Evolutionary conservation across 176 grass and related monocot genomes (phyloP).

Genomic region (Lolium perenne): DNA sequence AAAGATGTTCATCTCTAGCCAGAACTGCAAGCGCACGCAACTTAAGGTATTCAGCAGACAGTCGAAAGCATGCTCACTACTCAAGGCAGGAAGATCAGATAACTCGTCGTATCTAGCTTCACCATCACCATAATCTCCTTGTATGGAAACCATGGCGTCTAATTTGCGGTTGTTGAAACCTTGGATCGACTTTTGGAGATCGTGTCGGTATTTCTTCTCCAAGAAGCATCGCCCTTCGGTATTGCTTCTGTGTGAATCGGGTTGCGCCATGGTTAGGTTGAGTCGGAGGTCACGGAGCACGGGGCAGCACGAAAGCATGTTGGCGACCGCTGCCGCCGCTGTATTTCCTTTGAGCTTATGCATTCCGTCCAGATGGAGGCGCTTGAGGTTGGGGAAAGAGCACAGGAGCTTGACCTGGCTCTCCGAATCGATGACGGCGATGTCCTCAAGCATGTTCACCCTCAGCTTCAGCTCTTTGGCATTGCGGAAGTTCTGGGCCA

Average conservation of each 20-base stretch:
- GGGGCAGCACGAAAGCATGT: not conserved
- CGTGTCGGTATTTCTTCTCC: not conserved
- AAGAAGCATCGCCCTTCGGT: not conserved
- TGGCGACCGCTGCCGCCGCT: not conserved
- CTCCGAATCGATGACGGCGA: not conserved
- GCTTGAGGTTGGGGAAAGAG: not conserved
- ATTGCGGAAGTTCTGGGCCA: not conserved
- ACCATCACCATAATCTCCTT: not conserved
- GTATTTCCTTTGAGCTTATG: not conserved
- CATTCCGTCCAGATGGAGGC: not conserved
- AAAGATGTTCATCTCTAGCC: not conserved
- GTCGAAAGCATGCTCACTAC: not conserved
- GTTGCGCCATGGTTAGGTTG: not conserved
- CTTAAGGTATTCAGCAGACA: not conserved
- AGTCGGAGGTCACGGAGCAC: not conserved
- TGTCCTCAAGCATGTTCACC: not conserved
- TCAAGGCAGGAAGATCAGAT: not conserved
- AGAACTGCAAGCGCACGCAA: not conserved
- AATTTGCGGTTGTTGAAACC: not conserved
- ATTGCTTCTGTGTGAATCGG: fast-evolving
- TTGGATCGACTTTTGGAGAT: not conserved
- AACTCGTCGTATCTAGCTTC: not conserved
- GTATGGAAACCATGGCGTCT: not conserved
- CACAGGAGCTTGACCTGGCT: not conserved
- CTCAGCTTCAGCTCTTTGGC: constrained; percentile 11